Evolutionary conservation across 352 stramenopile species (phyloP), one percentile per base, ranked within the genome.

Genomic region (Globisporangium takayamanum): DNA sequence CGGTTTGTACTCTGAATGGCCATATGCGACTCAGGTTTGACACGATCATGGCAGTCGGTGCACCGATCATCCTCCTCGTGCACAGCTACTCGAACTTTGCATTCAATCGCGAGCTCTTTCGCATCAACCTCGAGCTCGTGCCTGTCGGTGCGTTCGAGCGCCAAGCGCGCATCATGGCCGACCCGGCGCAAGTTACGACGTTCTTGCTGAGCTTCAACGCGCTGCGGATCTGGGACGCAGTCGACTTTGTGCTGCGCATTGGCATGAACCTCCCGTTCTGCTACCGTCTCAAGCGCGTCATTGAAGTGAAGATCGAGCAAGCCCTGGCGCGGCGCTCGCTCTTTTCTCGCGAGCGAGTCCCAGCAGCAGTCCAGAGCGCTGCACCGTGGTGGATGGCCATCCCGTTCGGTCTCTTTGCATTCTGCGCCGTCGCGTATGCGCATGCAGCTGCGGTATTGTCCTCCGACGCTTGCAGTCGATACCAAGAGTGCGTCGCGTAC

Each of bases 251-350:
- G 50, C 58, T 77, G 5, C 69, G 67, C 0, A 66, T 80, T 22
- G 67, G 66, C 33, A 70, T 73, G 58, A 78, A 73, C 55, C 2
- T 73, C 8, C 61, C 60, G 2, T 77, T 83, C 37, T 68, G 63
- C 3, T 67, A 76, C 41, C 71, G 71, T 18, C 73, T 80, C 44
- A 75, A 75, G 28, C 66, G 64, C 0, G 60, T 80, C 8, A 37
- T 75, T 8, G 66, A 76, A 15, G 68, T 68, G 7, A 49, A 73
- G 1, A 62, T 69, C 5, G 8, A 50, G 20, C 45, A 50, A 30
- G 45, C 45, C 18, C 18, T 22, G 5, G 44, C 18, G 16, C 44
- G n/a, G 18, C 44, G 44, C n/a, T 22, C 18, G 8, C 44, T 5
- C 10, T 25, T 16, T 3, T 26, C 44, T 11, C 18, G 20, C 2